These are phyloP conservation scores for Mucor mucedo DNA, from an alignment of 371 early-diverging fungal species.

Conservation along the genomic window DNA sequence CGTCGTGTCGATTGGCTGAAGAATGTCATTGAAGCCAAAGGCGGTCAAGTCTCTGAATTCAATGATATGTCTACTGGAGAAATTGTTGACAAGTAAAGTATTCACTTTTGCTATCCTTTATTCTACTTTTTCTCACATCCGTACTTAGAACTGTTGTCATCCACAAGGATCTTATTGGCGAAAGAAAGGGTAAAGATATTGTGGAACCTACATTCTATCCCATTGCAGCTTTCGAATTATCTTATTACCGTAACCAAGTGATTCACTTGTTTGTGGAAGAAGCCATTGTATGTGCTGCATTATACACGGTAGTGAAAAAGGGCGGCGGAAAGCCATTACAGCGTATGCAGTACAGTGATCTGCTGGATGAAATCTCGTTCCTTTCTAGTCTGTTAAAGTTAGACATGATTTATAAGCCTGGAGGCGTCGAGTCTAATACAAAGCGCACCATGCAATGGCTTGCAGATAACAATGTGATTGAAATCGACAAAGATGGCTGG, in stretches of 20 bases:
- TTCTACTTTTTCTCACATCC: not conserved
- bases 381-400: constrained; percentile 79
- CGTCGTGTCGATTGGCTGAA: constrained; percentile 84
- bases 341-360: constrained; percentile 51
- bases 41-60: constrained; percentile 86
- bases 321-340: constrained; percentile 73
- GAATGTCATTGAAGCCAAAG: constrained; percentile 69
- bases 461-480: constrained; percentile 62
- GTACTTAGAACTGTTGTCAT: constrained; percentile 52
- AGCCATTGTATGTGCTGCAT: constrained; percentile 78
- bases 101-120: not conserved
- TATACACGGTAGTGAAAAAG: constrained; percentile 81
- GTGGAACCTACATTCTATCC: constrained; percentile 90
- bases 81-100: constrained; percentile 65
- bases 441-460: constrained; percentile 70
- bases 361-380: constrained; percentile 77
- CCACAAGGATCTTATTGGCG: constrained; percentile 78
- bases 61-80: constrained; percentile 70
- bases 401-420: constrained; percentile 88
- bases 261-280: constrained; percentile 87
- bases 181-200: constrained; percentile 69
- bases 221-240: constrained; percentile 84
- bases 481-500: constrained; percentile 57
- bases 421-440: constrained; percentile 75
- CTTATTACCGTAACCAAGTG: constrained; percentile 86